Evolutionary conservation across 371 early-diverging fungal species (phyloP), one percentile per base, ranked within the genome.

Genomic region (Mortierella sp.): DNA sequence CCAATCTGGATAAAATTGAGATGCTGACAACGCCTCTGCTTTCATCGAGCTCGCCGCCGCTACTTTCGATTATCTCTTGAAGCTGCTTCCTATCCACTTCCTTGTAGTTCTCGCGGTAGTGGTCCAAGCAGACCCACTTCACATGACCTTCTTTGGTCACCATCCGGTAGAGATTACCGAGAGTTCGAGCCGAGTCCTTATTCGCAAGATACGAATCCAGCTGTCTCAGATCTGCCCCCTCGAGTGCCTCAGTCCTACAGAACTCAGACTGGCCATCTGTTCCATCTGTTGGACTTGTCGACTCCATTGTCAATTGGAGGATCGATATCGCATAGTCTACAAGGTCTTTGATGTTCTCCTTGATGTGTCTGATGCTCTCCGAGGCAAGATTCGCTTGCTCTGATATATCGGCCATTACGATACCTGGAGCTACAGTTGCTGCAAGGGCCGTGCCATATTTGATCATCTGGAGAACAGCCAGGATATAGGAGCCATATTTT

Each of bases 41-140:
- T 1, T 60, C 60, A 45, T 60, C 60, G 16, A 44, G 46, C 1
- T 60, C 25, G 43, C 60, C 48, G 1, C 43, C 21, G 1, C 46
- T 44, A 26, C 26, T 21, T n/a, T 47, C 47, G 14, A 60, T 18
- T 11, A 44, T 26, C 25, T 47, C 45, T 18, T 46, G 60, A 45
- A 64, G 55, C n/a, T 26, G 25, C 21, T 55, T 43, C 1, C 53
- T 15, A 4, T 23, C 44, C 14, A 43, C 25, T 18, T 43, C 56
- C 23, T 45, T n/a, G 21, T 64, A 64, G 19, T 26, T 37, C 21
- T 23, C 52, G 2, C 45, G 47, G 45, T 44, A 63, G 55, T 63
- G 64, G 16, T 63, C 64, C 11, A 55, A 45, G 9, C 64, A 63
- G 2, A 53, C 56, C 64, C 64, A 63, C 21, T 63, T 51, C 55